Conservation (phyloP, 352 stramenopile species). For the Phytopythium aichiense region DNA sequence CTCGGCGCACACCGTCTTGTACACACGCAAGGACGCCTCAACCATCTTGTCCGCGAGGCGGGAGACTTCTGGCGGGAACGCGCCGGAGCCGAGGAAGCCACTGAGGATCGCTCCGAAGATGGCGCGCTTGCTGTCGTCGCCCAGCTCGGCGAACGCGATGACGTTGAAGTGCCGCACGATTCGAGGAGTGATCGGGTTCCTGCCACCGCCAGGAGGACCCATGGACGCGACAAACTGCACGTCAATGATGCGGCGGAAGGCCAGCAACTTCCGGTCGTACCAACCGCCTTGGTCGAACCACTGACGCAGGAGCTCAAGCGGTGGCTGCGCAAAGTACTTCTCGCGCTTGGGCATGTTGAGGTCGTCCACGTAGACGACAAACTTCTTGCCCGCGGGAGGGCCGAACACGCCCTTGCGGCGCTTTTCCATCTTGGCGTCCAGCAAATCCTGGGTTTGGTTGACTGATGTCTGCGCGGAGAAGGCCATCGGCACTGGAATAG, state of each 20-base stretch:
- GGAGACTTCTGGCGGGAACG: conserved; percentile 57
- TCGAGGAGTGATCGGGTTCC: conserved; percentile 75
- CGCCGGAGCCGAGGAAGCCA: conserved; percentile 51
- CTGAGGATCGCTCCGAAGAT: conserved; percentile 81
- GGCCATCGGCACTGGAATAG: conserved; percentile 86
- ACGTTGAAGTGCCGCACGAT: conserved; percentile 87
- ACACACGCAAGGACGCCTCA: conserved; percentile 71
- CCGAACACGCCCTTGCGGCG: conserved; percentile 92
- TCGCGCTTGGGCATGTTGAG: conserved; percentile 96
- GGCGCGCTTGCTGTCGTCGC: conserved; percentile 73
- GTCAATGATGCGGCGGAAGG: conserved; percentile 91
- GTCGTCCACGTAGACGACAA: conserved; percentile 93
- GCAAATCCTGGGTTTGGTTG: conserved; percentile 92
- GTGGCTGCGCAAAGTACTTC: conserved; percentile 92
- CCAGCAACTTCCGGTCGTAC: conserved; percentile 93
- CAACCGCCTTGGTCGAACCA: conserved; percentile 94
- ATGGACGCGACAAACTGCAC: conserved; percentile 82
- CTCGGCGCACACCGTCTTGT: conserved; percentile 82
- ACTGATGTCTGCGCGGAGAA: conserved; percentile 92
- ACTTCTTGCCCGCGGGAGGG: conserved; percentile 87
- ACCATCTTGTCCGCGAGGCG: conserved; percentile 60
- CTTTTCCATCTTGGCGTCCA: conserved; percentile 94
- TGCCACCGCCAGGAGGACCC: conserved; percentile 71
- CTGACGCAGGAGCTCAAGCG: conserved; percentile 93
- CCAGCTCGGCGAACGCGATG: conserved; percentile 82